Evolutionary conservation across 352 stramenopile genomes (phyloP).

Genomic region (Plasmopara viticola): DNA sequence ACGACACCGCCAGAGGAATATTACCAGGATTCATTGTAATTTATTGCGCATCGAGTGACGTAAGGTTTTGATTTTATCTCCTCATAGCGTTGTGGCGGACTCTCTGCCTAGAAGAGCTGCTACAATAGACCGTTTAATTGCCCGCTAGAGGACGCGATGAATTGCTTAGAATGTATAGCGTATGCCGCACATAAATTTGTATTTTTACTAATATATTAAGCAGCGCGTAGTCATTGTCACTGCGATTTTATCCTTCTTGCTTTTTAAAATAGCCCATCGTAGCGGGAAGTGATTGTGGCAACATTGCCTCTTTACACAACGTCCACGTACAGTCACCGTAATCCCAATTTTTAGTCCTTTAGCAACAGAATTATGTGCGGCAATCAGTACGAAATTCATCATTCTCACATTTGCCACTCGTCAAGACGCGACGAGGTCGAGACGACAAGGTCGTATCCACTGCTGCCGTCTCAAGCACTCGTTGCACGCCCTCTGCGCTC

Average conservation of each 20-base stretch:
- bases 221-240: neutral
- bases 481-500: constrained; percentile 50
- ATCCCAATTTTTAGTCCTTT: too few relatives aligned
- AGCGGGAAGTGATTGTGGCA: too few relatives aligned
- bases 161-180: neutral
- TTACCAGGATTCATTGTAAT: constrained; percentile 29
- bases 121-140: constrained; percentile 5
- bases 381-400: neutral
- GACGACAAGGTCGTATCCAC: constrained; percentile 35
- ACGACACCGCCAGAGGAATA: constrained; percentile 71
- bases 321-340: too few relatives aligned
- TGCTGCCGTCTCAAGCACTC: constrained; percentile 49
- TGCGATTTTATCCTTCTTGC: too few relatives aligned
- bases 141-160: constrained; percentile 7
- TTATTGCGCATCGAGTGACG: constrained; percentile 13
- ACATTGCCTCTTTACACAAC: too few relatives aligned
- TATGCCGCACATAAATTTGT: neutral
- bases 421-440: constrained; percentile 41
- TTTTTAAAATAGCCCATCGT: too few relatives aligned
- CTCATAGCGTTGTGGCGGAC: constrained; percentile 16
- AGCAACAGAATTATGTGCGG: too few relatives aligned
- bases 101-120: constrained; percentile 2
- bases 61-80: constrained; percentile 17
- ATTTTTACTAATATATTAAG: neutral
- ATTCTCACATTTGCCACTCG: constrained; percentile 14